Evolutionary conservation across 1,284 basidiomycete genomes (phyloP), one percentile per base, ranked within the genome.

Genomic region (Violaceomyces palustris): DNA sequence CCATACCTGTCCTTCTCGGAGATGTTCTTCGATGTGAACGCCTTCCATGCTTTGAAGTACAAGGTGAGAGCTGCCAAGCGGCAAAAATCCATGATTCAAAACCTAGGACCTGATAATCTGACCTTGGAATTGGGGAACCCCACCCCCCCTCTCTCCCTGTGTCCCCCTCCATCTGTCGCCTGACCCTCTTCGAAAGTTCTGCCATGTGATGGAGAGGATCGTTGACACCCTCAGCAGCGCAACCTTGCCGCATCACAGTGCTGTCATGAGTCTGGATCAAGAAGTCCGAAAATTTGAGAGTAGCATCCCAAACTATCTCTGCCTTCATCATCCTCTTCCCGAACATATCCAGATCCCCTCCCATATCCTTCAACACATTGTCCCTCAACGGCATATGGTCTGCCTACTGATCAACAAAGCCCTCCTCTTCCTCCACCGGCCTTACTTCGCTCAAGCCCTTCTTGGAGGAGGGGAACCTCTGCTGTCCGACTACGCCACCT

Each of bases 371-470:
- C 37, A 36, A 0, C 47, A 55, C 27, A 46, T 55, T 34, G 35
- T 55, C 22, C 45, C 41, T 28, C 52, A 55, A 27, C 47, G 52
- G 3, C 52, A 55, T 19, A 36, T 50, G 34, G 39, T 47, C 1
- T 50, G 47, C 35, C 36, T 39, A 18, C 39, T 55, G 43, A 42
- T 55, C n/a, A 46, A 55, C 36, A 41, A 42, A 24, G 42, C 44
- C 39, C 38, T 55, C 15, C 42, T 55, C 39, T 38, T 42, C 22
- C 41, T 55, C n/a, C 52, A 55, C 29, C 47, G 52, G 2, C 47
- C 44, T 3, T 55, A 41, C 43, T 55, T 50, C 43, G 8, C 9
- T 24, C 19, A 36, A 17, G 35, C 35, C 25, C 14, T 36, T 18
- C 35, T 22, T 14, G 10, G 19, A n/a, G n/a, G 19, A 14, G 10